phyloP scores from a whole-genome alignment of 1,284 basidiomycete species.

The Kwoniella shivajii region DNA sequence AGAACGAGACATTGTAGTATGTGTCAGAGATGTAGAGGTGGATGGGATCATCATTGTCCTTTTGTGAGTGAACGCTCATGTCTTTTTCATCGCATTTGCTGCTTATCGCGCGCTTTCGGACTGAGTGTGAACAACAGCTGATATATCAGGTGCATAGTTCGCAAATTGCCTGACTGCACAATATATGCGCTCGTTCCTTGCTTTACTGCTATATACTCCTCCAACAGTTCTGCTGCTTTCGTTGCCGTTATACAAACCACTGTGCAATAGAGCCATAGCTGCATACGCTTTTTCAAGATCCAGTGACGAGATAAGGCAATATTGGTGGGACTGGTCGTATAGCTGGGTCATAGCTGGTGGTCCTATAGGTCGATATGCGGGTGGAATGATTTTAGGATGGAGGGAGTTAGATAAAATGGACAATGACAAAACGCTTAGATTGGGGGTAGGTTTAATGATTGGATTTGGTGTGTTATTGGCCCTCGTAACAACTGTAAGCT shows the following conservation, averaged over 20 bases:
- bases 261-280: slow-evolving; percentile 12
- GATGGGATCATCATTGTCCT: slow-evolving; percentile 51
- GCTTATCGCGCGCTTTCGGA: too few species aligned
- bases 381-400: slow-evolving; percentile 42
- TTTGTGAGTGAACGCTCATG: slow-evolving; percentile 40
- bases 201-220: slow-evolving; percentile 33
- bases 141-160: slow-evolving; percentile 26
- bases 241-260: slow-evolving; percentile 24
- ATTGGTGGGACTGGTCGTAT: slow-evolving; percentile 39
- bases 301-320: slow-evolving; percentile 11
- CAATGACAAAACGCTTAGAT: slow-evolving; percentile 8
- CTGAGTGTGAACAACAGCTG: too few species aligned
- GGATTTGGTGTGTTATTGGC: slow-evolving; percentile 31
- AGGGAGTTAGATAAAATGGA: slow-evolving; percentile 29
- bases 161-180: slow-evolving; percentile 50
- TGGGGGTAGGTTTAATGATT: slow-evolving; percentile 30
- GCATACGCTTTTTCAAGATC: slow-evolving; percentile 26
- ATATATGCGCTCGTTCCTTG: slow-evolving; percentile 40
- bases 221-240: slow-evolving; percentile 25
- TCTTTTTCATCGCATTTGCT: too few species aligned
- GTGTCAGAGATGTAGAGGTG: slow-evolving; percentile 45
- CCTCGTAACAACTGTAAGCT: slow-evolving; percentile 35
- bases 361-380: slow-evolving; percentile 37
- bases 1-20: slow-evolving; percentile 48
- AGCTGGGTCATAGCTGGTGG: slow-evolving; percentile 46